Conservation (phyloP, 1,284 basidiomycete genomes). For the Ustilago tritici region DNA sequence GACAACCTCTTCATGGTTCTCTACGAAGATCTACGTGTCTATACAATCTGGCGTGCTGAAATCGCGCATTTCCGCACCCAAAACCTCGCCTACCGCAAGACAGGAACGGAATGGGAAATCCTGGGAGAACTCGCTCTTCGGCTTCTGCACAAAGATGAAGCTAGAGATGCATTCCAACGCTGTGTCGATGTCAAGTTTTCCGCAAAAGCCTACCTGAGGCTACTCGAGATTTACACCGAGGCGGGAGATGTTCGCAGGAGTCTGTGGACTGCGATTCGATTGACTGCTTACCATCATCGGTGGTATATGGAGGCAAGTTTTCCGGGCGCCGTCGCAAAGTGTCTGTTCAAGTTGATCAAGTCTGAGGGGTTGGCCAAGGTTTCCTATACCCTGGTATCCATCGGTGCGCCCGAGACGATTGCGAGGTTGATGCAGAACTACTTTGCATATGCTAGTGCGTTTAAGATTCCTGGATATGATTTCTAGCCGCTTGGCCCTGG, state of each 20-base stretch:
- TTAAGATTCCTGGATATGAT: constrained; percentile 48
- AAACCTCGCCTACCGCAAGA: constrained; percentile 95
- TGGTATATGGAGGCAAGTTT: constrained; percentile 75
- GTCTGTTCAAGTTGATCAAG: constrained; percentile 91
- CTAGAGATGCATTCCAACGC: constrained; percentile 94
- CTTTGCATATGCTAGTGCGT: constrained; percentile 51
- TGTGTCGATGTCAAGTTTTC: constrained; percentile 91
- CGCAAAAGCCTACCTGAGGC: constrained; percentile 88
- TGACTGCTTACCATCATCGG: constrained; percentile 87
- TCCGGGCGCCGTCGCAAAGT: constrained; percentile 87
- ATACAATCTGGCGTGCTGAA: constrained; percentile 99
- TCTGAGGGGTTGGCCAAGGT: constrained; percentile 96
- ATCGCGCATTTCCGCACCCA: constrained; percentile 99
- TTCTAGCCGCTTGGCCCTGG: constrained; percentile 11
- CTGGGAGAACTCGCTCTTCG: constrained; percentile 91
- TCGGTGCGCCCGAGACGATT: constrained; percentile 72
- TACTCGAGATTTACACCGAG: constrained; percentile 93
- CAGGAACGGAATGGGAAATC: constrained; percentile 97
- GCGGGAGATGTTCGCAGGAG: constrained; percentile 90
- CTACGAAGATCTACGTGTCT: constrained; percentile 98
- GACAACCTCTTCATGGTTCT: constrained; percentile 99
- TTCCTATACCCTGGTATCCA: constrained; percentile 89
- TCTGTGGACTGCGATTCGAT: constrained; percentile 88
- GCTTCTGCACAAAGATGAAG: constrained; percentile 95
- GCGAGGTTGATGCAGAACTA: constrained; percentile 57